Evolutionary conservation across 257 asterid species (phyloP).

Genomic region (Solanum piurae): DNA sequence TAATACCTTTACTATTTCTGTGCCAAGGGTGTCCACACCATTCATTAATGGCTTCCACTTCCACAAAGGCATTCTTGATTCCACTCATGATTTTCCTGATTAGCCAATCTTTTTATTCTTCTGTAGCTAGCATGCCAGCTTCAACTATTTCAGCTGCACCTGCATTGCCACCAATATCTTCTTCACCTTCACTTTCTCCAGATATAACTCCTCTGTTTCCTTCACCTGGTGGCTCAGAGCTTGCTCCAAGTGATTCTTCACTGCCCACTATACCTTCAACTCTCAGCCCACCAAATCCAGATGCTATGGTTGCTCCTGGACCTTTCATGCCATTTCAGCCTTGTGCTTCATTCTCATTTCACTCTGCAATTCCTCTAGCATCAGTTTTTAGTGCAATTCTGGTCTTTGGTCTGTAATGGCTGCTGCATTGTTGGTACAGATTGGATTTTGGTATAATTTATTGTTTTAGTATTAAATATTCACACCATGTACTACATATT

Average conservation of each 20-base stretch:
- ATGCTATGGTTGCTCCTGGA: constrained; percentile 41
- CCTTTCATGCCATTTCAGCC: constrained; percentile 43
- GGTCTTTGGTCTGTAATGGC: constrained; percentile 14
- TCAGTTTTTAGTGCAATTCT: constrained; percentile 14
- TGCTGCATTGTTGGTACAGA: constrained; percentile 9
- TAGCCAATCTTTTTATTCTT: not conserved
- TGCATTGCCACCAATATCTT: constrained; percentile 44
- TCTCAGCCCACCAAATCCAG: constrained; percentile 98
- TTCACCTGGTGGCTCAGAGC: constrained; percentile 56
- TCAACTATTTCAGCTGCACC: constrained; percentile 89
- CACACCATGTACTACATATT: not conserved
- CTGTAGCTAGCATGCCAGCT: constrained; percentile 23
- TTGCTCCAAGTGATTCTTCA: constrained; percentile 60
- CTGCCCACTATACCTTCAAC: constrained; percentile 75
- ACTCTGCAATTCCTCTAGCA: constrained; percentile 26
- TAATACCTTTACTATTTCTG: constrained; percentile 2
- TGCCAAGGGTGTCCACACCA: constrained; percentile 7
- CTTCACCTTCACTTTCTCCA: constrained; percentile 49
- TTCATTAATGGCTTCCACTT: constrained; percentile 35
- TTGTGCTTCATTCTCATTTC: constrained; percentile 22
- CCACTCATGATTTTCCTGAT: constrained; percentile 15
- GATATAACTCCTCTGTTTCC: constrained; percentile 73
- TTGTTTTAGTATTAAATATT: not conserved
- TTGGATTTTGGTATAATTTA: not conserved
- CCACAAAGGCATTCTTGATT: constrained; percentile 8